Base-by-base conservation (phyloP, 1,284 basidiomycete species). In the Cutaneotrichosporon spelunceum region DNA sequence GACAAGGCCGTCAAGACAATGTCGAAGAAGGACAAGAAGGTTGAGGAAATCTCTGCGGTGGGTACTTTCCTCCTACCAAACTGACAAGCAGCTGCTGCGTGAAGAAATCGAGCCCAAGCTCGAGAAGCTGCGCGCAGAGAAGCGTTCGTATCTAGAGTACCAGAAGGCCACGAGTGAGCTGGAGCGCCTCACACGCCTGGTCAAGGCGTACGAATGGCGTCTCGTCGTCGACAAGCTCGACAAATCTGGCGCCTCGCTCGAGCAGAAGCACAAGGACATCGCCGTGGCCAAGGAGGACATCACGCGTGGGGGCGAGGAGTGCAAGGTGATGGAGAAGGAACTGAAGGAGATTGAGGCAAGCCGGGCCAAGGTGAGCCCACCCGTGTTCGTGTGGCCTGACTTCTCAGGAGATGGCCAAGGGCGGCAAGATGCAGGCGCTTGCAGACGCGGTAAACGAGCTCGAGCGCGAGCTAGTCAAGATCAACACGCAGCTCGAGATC, bases 1-100 rank as follows among this genome's bases (percentile, higher is more conserved):
- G 93, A 97, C 73, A 98, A 97, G 77, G 95, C 96, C 9, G 86
- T 89, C 75, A 94, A 92, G 79, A 97, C 93, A 0, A 99, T 99
- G 88, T 84, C 86, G 30, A 98, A 97, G 83, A 99, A 99, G 81
- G 93, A 99, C 70, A 97, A 94, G 79, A 90, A 91, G 70, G 90
- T 99, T 24, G 88, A 91, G 65, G 94, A 98, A 78, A 89, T 98
- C 72, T 87, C 84, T 23, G 82, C 85, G 2, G 80, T 81, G 60
- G 67, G 81, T 24, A 1, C 23, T n/a, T 16, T 8, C 5, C 9
- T n/a, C 23, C 8, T 6, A 24, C 27, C n/a, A 27, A 33, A 48
- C 50, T 53, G 56, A 61, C 52, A 7, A 0, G 23, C 57, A 82
- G 79, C 82, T 91, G 19, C 84, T 98, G 24, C 79, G 82, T 1